Base-by-base conservation (phyloP, 2,329 filamentous ascomycete species). In the Onygenales sp. region DNA sequence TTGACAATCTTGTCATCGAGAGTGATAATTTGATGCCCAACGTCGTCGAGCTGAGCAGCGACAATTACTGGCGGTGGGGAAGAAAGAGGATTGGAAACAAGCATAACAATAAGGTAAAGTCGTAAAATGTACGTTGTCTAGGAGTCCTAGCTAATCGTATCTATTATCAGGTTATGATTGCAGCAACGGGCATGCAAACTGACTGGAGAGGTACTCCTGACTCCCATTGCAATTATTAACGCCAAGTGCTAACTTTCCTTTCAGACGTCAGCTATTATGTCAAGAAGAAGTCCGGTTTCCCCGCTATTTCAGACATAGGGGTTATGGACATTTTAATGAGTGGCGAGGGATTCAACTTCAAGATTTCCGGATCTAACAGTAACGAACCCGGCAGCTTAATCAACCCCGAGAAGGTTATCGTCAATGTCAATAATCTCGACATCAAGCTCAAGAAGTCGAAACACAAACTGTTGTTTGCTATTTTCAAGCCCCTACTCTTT, bases 11-110 rank as follows among this genome's bases (percentile, higher is more conserved):
- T 9, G 86, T 96, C 45, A 81, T 98, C 51, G 93, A 98, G 74
- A 91, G 88, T 59, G 91, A 97, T 76, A 98, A 98, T 73, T 84
- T 98, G 62, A 89, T 91, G 73, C 93, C 93, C 58, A 98, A 98
- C 63, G 79, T 92, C 4, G 71, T 95, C 40, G 92, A 98, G 70
- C 79, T 97, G 57, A 82, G 84, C 55, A 93, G 84, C 66, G 91
- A 97, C 74, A 93, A 97, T 76, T 94, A 93, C 76, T 89, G 91
- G 81, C 85, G 88, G 61, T 95, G 87, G 84, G 93, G 92, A 39
- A 89, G 93, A 66, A 96, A 94, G 83, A 85, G 85, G 68, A 79
- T 90, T 62, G 76, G 80, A 63, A 94, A 81, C 77, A 88, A 85
- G 77, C 85, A 83, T 70, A 85, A 88, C 71, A 91, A 95, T 72